These are phyloP conservation scores for Aleurites moluccanus DNA, from an alignment of 441 rosid genomes.

Conservation along the genomic window DNA sequence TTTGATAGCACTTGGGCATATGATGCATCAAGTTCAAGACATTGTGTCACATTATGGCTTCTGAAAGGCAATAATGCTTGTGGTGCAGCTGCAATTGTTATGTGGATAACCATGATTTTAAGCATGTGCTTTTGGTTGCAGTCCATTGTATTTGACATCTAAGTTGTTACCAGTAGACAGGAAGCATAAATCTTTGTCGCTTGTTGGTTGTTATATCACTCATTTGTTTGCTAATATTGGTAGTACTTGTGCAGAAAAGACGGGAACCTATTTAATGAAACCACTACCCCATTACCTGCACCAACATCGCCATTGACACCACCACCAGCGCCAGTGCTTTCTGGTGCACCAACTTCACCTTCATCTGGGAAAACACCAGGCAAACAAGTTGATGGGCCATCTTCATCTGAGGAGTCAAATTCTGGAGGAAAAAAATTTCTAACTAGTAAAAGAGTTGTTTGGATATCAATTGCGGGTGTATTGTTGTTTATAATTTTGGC, in stretches of 20 bases:
- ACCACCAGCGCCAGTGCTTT: constrained; percentile 42
- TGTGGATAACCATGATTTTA: neutral
- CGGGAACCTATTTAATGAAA: constrained; percentile 72
- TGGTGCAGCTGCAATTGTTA: neutral
- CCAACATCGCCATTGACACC: constrained; percentile 49
- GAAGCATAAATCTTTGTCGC: neutral
- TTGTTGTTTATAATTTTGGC: constrained; percentile 53
- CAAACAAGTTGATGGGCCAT: constrained; percentile 57
- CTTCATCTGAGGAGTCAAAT: constrained; percentile 48
- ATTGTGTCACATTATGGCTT: neutral
- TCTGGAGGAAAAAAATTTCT: constrained; percentile 44
- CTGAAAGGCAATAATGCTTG: constrained; percentile 4
- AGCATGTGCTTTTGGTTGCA: neutral
- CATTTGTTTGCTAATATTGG: constrained; percentile 22
- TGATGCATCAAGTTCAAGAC: neutral
- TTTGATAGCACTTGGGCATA: neutral
- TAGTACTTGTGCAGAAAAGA: constrained; percentile 55
- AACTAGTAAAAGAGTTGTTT: constrained; percentile 53
- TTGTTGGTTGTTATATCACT: constrained; percentile 8
- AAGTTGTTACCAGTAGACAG: neutral
- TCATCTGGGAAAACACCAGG: constrained; percentile 53
- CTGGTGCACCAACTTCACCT: constrained; percentile 44
- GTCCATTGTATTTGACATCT: constrained; percentile 9
- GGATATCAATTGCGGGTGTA: constrained; percentile 71
- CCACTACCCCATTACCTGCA: constrained; percentile 50